Evolutionary conservation across 2,329 filamentous ascomycete species (phyloP), one percentile per base, ranked within the genome.

Genomic region (Bertia moriformis): DNA sequence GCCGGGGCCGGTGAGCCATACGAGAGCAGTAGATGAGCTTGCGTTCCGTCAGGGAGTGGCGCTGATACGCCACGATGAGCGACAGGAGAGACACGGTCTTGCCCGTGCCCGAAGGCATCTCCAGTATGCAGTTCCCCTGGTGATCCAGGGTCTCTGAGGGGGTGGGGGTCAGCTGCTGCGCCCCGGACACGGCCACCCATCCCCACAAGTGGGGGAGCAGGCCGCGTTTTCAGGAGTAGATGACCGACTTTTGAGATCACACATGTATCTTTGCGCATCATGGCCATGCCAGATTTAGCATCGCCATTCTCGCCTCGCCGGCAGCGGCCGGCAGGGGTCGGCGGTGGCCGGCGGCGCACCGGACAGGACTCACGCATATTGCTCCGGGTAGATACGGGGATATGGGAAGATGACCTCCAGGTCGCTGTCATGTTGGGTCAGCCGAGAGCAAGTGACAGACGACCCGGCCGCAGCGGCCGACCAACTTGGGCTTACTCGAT

Each of bases 1-100:
- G 14, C 7, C 12, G 17, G 38, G n/a, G n/a, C n/a, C n/a, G 18
- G 18, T 17, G 14, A 14, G 18, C n/a, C n/a, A 24, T 39, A 78
- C 91, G 87, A 45, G 91, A 98, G 66, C 91, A 98, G 61, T 98
- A 98, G 40, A 98, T 95, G 38, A 98, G 75, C 61, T 98, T 98
- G 41, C 93, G 73, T 51, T 91, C 85, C 54, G 93, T 86, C 3
- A 88, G 86, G 51, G 89, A 88, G 56, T 88, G 80, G 56, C 91
- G 84, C 59, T 98, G 93, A 52, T 98, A 98, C 32, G 91, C 89
- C 42, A 98, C 78, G 52, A 98, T 98, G 49, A 98, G 73, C 0
- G 91, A 95, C 36, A 98, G 67, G 3, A 98, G 69, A 7, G 91
- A 95, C 18, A 98, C 84, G 0, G 91, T 98, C 66, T 98, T 98